Evolutionary conservation across 2,329 filamentous ascomycete species (phyloP).

Genomic region (Colletotrichum tamarilloi): DNA sequence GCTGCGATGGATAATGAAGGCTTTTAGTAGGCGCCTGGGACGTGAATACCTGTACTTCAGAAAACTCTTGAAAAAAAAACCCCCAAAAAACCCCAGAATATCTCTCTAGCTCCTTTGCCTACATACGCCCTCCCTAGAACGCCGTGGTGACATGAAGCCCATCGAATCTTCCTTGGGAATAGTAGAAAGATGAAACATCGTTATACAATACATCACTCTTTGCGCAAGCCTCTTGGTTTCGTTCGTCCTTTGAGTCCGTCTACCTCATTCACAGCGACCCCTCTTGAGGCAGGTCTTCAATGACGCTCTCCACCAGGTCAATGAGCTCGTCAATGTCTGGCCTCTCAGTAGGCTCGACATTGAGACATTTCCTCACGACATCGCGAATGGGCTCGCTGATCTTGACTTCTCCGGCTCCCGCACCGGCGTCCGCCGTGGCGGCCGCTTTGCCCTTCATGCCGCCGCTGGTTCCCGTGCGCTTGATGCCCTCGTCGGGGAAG

Average conservation of each 20-base stretch:
- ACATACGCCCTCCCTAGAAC: slow-evolving; percentile 29
- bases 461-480: slow-evolving; percentile 53
- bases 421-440: slow-evolving; percentile 41
- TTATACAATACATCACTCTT: slow-evolving; percentile 17
- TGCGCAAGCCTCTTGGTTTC: neutral
- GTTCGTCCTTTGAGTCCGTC: neutral
- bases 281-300: slow-evolving; percentile 75
- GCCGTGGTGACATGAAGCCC: slow-evolving; percentile 24
- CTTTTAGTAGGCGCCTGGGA: neutral
- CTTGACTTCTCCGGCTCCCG: slow-evolving; percentile 52
- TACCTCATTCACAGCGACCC: slow-evolving; percentile 16
- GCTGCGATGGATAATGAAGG: neutral
- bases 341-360: slow-evolving; percentile 86
- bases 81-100: neutral
- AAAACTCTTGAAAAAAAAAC: neutral
- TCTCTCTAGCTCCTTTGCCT: slow-evolving; percentile 19
- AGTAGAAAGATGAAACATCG: slow-evolving; percentile 19
- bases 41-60: slow-evolving; percentile 21
- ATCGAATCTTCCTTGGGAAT: slow-evolving; percentile 24
- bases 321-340: slow-evolving; percentile 91
- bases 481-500: slow-evolving; percentile 86
- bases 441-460: slow-evolving; percentile 43
- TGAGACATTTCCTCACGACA: slow-evolving; percentile 86
- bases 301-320: slow-evolving; percentile 77
- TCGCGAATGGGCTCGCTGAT: slow-evolving; percentile 89